These are phyloP conservation scores for Cryptosporidium meleagridis DNA, from an alignment of 169 alveolate species.

Conservation along the genomic window DNA sequence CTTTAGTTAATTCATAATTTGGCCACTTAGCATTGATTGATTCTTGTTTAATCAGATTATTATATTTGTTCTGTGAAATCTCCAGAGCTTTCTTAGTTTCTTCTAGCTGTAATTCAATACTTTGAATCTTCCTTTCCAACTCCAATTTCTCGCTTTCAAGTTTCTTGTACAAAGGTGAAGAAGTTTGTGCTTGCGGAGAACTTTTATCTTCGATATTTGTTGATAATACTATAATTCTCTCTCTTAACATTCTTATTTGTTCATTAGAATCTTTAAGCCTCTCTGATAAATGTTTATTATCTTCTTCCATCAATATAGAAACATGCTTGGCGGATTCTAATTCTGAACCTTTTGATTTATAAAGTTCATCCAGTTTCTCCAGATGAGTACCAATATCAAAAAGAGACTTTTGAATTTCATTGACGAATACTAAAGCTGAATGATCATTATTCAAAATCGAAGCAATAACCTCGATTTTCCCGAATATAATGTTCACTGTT, in stretches of 20 bases:
- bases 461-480: conserved; percentile 45
- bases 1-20: conserved; percentile 7
- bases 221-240: conserved; percentile 47
- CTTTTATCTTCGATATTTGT: conserved; percentile 61
- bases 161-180: conserved; percentile 55
- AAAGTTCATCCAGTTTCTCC: conserved; percentile 22
- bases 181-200: conserved; percentile 34
- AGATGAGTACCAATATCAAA: conserved; percentile 43
- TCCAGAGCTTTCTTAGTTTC: conserved; percentile 32
- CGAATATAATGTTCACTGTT: conserved; percentile 8
- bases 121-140: conserved; percentile 35
- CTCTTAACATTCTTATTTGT: conserved; percentile 59
- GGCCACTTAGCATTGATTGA: conserved; percentile 53
- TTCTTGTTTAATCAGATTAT: conserved; percentile 21
- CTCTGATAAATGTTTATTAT: conserved; percentile 60
- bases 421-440: conserved; percentile 17
- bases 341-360: conserved; percentile 43
- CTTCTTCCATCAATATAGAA: conserved; percentile 35
- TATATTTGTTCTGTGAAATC: conserved; percentile 14
- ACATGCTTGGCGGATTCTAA: conserved; percentile 41
- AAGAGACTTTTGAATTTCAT: conserved; percentile 55
- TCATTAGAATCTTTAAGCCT: conserved; percentile 61
- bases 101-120: conserved; percentile 14
- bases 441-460: conserved; percentile 22
- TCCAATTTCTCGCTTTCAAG: conserved; percentile 40